These are phyloP conservation scores for Parietaria judaica DNA, from an alignment of 306 rosid species.

Conservation along the genomic window DNA sequence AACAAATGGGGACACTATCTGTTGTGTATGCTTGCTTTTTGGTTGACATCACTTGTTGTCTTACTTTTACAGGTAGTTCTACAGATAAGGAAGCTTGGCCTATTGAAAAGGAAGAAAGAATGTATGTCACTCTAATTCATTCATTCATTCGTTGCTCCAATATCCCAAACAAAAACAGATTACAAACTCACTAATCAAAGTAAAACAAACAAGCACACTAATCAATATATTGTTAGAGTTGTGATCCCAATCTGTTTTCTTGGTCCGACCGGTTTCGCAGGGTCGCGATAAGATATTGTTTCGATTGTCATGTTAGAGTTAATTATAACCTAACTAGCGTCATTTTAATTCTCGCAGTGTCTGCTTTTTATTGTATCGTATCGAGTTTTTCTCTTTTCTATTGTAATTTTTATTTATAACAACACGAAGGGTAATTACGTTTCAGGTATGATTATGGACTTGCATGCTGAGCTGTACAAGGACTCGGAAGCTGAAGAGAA, in stretches of 20 bases:
- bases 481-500: slow-evolving; percentile 44
- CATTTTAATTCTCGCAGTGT: too few species aligned
- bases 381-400: too few species aligned
- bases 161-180: not conserved
- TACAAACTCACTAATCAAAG: too few species aligned
- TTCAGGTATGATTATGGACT: slow-evolving; percentile 36
- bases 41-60: slow-evolving; percentile 10
- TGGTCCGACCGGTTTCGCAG: too few species aligned
- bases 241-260: too few species aligned
- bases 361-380: too few species aligned
- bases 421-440: not conserved
- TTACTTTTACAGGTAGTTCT: slow-evolving; percentile 52
- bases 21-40: not conserved
- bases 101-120: slow-evolving; percentile 58
- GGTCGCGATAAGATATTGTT: too few species aligned
- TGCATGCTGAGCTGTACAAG: slow-evolving; percentile 67
- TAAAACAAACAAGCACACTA: too few species aligned
- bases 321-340: too few species aligned
- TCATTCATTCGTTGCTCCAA: not conserved
- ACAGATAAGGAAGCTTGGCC: slow-evolving; percentile 53
- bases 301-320: too few species aligned
- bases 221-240: too few species aligned
- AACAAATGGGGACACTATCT: slow-evolving; percentile 1
- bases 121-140: slow-evolving; percentile 41
- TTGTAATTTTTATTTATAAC: not conserved